Conservation (phyloP, 2,329 filamentous ascomycete species). For the Clonostachys chloroleuca region DNA sequence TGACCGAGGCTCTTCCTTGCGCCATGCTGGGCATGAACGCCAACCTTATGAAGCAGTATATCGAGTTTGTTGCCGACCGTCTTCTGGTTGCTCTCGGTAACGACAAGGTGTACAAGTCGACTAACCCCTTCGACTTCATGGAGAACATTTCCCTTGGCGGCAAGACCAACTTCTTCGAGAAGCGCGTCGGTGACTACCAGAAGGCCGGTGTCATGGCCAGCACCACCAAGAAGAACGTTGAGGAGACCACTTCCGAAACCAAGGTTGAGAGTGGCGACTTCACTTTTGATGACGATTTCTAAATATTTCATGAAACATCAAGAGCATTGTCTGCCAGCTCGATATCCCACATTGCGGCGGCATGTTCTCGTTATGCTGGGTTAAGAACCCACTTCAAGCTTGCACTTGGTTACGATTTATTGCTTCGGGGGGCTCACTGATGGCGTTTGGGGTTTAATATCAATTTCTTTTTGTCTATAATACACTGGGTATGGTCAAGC, state of each 20-base stretch:
- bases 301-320: slow-evolving; percentile 31
- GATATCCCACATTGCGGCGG: too few relatives aligned
- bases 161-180: slow-evolving; percentile 99
- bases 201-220: slow-evolving; percentile 98
- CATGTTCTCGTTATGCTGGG: too few relatives aligned
- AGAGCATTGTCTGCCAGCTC: background rate
- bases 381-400: too few relatives aligned
- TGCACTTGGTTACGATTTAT: background rate
- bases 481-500: slow-evolving; percentile 2
- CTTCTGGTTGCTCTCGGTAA: slow-evolving; percentile 91
- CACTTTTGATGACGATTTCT: slow-evolving; percentile 95
- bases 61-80: slow-evolving; percentile 97
- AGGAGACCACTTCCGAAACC: slow-evolving; percentile 34
- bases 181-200: slow-evolving; percentile 98
- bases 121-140: slow-evolving; percentile 99
- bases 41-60: slow-evolving; percentile 98
- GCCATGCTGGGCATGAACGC: slow-evolving; percentile 97
- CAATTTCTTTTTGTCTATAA: background rate
- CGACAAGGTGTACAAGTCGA: slow-evolving; percentile 84
- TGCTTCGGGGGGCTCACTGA: background rate
- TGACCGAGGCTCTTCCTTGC: slow-evolving; percentile 90
- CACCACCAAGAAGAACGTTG: slow-evolving; percentile 70
- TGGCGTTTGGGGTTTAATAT: background rate
- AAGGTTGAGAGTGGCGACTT: slow-evolving; percentile 72
- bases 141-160: slow-evolving; percentile 98